A percentile compares a stretch with the other conserved stretches of the same genome.
These are phyloP conservation scores for Solanum pimpinellifolium DNA, from an alignment of 257 asterid species.

Conservation along the genomic window DNA sequence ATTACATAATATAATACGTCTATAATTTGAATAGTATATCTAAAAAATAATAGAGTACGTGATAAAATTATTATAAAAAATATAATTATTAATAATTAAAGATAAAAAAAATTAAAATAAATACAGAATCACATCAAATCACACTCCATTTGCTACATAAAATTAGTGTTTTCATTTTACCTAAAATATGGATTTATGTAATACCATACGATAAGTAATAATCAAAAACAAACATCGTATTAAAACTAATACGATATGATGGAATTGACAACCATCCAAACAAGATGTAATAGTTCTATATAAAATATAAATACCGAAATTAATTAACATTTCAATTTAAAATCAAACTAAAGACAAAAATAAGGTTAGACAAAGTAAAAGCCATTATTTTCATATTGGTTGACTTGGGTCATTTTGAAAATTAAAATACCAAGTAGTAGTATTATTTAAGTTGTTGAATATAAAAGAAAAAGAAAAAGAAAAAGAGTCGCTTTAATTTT, in stretches of 20 bases:
- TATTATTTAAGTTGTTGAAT: neutral
- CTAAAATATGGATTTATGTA: accelerated
- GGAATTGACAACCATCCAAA: neutral
- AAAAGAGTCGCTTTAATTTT: neutral
- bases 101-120: too few species aligned
- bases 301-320: neutral
- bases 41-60: accelerated
- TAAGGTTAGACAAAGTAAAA: neutral
- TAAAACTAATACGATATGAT: too few species aligned
- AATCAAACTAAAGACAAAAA: neutral
- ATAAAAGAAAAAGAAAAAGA: neutral
- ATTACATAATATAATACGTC: accelerated
- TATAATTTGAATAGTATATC: too few species aligned
- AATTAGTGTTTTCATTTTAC: too few species aligned
- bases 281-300: neutral
- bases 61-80: too few species aligned
- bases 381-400: neutral
- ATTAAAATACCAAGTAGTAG: neutral
- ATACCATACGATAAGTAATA: too few species aligned
- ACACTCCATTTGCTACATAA: accelerated
- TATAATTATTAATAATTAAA: too few species aligned
- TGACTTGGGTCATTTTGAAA: neutral
- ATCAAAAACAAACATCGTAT: accelerated
- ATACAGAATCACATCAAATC: too few species aligned
- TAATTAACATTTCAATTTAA: neutral